Base-by-base conservation (phyloP, 2,329 filamentous ascomycete species). In the Onygenales sp. region DNA sequence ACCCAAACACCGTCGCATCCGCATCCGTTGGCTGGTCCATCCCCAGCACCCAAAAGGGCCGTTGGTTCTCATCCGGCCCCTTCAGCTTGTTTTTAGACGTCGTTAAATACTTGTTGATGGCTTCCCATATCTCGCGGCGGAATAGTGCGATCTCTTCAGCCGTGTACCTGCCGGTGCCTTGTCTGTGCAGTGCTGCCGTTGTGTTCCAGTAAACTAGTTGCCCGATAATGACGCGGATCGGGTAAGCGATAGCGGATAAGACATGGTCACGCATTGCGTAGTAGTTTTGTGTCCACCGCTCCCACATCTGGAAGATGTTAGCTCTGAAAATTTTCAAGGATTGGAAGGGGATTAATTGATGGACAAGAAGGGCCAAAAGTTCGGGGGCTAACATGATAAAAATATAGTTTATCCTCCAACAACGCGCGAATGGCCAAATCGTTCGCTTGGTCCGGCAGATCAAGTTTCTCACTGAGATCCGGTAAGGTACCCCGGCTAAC, bases 281-380 rank as follows among this genome's bases (percentile, higher is more conserved):
- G 68, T 79, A 84, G 62, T 85, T 83, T 53, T 80, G 68, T 2
- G 74, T 62, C 82, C 82, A 85, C 56, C 74, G 70, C 66, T 85
- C 82, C 42, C 72, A 70, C 1, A 57, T 63, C 72, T 77, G 32
- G 27, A 9, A 17, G 11, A 33, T n/a, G 9, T 36, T 6, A 36
- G 4, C 52, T 27, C 11, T 44, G 17, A 8, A 42, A 8, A 6
- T 56, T 44, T 52, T 34, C 1, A 48, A 14, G 7, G 8, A 40
- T 11, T 40, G 37, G 31, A 49, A 49, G 10, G 4, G 21, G 1
- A 36, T 4, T 33, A 10, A 36, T 14, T 8, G 17, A 17, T 17
- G 31, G 21, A 17, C n/a, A 49, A 40, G 6, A 21, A 37, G 21
- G 9, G 32, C 17, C 2, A 2, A 21, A 9, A 9, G 42, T 5